Conservation (phyloP, 1,284 basidiomycete species). For the Mycena sp. region DNA sequence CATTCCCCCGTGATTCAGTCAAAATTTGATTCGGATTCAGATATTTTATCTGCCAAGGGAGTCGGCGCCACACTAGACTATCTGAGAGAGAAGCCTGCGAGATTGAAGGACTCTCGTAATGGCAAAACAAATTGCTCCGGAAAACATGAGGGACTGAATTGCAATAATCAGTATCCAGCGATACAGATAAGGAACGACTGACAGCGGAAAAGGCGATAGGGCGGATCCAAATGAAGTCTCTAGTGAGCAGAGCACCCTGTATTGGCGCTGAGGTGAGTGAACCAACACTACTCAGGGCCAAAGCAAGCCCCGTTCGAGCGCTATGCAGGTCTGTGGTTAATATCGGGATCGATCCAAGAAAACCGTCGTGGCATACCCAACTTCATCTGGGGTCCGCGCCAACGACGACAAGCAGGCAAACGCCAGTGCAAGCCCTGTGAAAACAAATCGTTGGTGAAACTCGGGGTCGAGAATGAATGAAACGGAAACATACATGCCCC, state of each 20-base stretch:
- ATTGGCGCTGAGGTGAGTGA: slow-evolving; percentile 32
- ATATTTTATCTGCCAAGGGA: no score
- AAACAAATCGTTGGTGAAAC: not conserved
- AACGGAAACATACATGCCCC: slow-evolving; percentile 31
- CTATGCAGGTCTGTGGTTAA: slow-evolving; percentile 23
- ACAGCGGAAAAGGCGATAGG: slow-evolving; percentile 36
- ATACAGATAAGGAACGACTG: slow-evolving; percentile 10
- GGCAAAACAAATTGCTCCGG: not conserved
- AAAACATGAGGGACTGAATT: not conserved
- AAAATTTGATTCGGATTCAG: no score
- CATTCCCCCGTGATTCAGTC: no score
- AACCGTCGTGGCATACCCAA: slow-evolving; percentile 30
- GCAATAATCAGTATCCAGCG: not conserved
- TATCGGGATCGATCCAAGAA: no score
- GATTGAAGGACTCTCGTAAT: not conserved
- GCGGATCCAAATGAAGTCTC: slow-evolving; percentile 31
- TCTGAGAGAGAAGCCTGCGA: not conserved
- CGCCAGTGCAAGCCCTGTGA: slow-evolving; percentile 35
- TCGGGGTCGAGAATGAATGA: not conserved
- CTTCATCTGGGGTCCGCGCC: slow-evolving; percentile 34
- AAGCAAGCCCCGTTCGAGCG: slow-evolving; percentile 32
- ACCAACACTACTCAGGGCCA: slow-evolving; percentile 33
- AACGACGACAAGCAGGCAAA: slow-evolving; percentile 32
- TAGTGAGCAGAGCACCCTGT: slow-evolving; percentile 35
- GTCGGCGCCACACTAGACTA: not conserved